These are phyloP conservation scores for Calonectria naviculata DNA, from an alignment of 2,329 filamentous ascomycete species.

Conservation along the genomic window DNA sequence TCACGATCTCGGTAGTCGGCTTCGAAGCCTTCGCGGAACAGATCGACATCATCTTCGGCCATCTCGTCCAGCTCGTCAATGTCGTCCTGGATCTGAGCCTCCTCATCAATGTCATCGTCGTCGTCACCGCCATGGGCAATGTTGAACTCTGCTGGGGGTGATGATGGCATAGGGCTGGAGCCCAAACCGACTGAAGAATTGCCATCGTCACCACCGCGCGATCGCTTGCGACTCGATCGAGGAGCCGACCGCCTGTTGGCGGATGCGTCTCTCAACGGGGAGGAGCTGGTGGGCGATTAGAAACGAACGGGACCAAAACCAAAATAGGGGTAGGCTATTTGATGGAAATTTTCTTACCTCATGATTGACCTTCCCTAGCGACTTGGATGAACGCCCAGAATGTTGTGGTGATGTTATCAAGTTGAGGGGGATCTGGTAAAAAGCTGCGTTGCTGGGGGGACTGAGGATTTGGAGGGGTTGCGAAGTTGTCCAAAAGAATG, in stretches of 20 bases:
- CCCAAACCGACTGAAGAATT: constrained; percentile 62
- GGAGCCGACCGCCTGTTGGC: constrained; percentile 78
- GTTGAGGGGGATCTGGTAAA: neutral
- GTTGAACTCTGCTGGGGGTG: constrained; percentile 68
- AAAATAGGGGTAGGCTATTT: neutral
- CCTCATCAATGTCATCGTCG: constrained; percentile 78
- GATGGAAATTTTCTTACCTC: constrained; percentile 17
- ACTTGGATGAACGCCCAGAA: neutral
- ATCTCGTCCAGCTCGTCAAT: constrained; percentile 83
- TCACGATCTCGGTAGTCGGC: constrained; percentile 76
- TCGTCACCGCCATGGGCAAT: constrained; percentile 77
- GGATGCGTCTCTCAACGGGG: constrained; percentile 83
- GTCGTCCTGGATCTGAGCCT: constrained; percentile 77
- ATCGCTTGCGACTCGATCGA: constrained; percentile 65
- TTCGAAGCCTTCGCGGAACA: constrained; percentile 80
- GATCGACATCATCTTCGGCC: constrained; percentile 83
- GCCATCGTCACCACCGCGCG: constrained; percentile 63
- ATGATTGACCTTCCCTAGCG: constrained; percentile 19
- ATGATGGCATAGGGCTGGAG: constrained; percentile 75
- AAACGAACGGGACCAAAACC: neutral
- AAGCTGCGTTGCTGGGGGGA: constrained; percentile 1
- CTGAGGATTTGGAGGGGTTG: constrained; percentile 16
- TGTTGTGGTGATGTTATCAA: neutral
- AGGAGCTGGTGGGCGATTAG: constrained; percentile 70
- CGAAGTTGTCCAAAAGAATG: constrained; percentile 33